These are phyloP conservation scores for Lichtheimia ornata DNA, from an alignment of 371 early-diverging fungal species.

Conservation along the genomic window DNA sequence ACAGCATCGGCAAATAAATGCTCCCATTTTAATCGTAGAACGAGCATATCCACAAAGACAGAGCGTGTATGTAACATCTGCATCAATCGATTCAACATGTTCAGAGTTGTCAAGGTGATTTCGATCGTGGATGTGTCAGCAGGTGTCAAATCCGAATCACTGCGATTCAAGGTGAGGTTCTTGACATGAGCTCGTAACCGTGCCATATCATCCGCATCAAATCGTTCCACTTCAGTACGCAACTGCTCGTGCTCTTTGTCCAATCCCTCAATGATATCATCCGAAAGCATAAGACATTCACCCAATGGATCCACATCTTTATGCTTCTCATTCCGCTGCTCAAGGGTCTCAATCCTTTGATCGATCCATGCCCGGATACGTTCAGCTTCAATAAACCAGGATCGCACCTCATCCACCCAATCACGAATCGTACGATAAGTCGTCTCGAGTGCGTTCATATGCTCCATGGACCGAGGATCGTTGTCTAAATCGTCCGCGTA, in stretches of 20 bases:
- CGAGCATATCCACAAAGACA: slow-evolving; percentile 30
- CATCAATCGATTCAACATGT: slow-evolving; percentile 38
- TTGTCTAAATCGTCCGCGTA: slow-evolving; percentile 19
- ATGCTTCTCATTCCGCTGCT: slow-evolving; percentile 24
- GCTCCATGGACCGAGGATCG: background rate
- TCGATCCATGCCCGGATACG: slow-evolving; percentile 42
- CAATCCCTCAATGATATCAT: slow-evolving; percentile 19
- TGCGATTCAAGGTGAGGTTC: slow-evolving; percentile 30
- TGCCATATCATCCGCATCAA: slow-evolving; percentile 47
- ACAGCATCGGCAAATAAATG: slow-evolving; percentile 41
- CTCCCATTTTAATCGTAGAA: slow-evolving; percentile 51
- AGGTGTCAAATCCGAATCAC: slow-evolving; percentile 41
- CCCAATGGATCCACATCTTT: slow-evolving; percentile 35
- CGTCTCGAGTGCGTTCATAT: slow-evolving; percentile 21
- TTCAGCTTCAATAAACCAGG: slow-evolving; percentile 37
- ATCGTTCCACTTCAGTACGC: slow-evolving; percentile 33
- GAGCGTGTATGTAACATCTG: slow-evolving; percentile 31
- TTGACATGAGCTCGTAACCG: slow-evolving; percentile 53
- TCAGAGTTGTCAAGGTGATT: slow-evolving; percentile 49
- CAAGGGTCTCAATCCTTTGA: slow-evolving; percentile 35
- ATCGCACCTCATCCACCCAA: slow-evolving; percentile 43
- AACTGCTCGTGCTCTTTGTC: slow-evolving; percentile 36
- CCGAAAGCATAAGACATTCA: slow-evolving; percentile 21
- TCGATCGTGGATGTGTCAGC: slow-evolving; percentile 60
- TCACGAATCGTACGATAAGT: slow-evolving; percentile 32